phyloP scores from a whole-genome alignment of 208 protist genomes.

The Leptomonas seymouri region DNA sequence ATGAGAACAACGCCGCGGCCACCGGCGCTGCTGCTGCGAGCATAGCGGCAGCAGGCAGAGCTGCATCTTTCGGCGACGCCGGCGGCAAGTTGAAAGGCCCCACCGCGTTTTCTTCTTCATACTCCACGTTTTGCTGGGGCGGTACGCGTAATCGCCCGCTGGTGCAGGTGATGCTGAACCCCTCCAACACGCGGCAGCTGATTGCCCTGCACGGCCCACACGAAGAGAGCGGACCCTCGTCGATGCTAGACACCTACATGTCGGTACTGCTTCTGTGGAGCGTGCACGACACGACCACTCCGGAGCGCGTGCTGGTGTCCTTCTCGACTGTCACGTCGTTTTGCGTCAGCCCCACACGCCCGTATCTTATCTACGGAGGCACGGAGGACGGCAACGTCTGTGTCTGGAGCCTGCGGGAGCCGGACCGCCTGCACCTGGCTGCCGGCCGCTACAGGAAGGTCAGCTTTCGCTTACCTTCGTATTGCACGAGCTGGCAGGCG shows the following conservation, averaged over 20 bases:
- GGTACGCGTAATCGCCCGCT: conserved; percentile 57
- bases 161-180: conserved; percentile 53
- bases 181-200: conserved; percentile 45
- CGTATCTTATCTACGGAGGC: conserved; percentile 73
- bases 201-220: conserved; percentile 49
- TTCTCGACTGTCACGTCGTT: conserved; percentile 52
- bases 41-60: background rate
- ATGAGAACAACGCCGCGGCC: conserved; percentile 52
- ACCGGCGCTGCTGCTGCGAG: conserved; percentile 7
- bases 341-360: conserved; percentile 62
- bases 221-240: conserved; percentile 39
- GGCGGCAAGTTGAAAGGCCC: conserved; percentile 41
- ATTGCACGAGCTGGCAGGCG: conserved; percentile 66
- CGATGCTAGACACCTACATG: conserved; percentile 53
- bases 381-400: conserved; percentile 71
- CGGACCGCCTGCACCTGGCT: conserved; percentile 66
- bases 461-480: conserved; percentile 71
- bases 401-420: conserved; percentile 81
- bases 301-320: conserved; percentile 70
- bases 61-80: background rate
- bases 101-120: conserved; percentile 62
- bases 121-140: conserved; percentile 48
- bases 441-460: conserved; percentile 50
- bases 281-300: conserved; percentile 50
- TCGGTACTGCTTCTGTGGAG: conserved; percentile 85